Evolutionary conservation across 441 rosid genomes (phyloP).

Genomic region (Arabidopsis lyrata): DNA sequence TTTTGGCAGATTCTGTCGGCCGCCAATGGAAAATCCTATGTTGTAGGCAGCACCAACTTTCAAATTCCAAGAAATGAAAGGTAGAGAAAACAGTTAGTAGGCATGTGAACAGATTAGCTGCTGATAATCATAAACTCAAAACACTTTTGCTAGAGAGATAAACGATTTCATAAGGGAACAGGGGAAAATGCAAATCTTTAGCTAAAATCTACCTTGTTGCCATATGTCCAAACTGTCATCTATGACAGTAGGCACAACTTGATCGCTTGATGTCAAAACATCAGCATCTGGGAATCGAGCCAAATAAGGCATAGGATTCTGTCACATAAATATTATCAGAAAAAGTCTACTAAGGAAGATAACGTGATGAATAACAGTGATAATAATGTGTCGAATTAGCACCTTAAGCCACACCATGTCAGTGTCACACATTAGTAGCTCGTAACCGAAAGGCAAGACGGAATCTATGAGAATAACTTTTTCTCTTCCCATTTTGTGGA

Average conservation of each 20-base stretch:
- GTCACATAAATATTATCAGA: conserved; percentile 36
- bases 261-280: conserved; percentile 95
- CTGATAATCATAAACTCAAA: conserved; percentile 5
- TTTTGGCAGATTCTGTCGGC: conserved; percentile 84
- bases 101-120: conserved; percentile 13
- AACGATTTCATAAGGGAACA: neutral
- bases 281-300: conserved; percentile 98
- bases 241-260: conserved; percentile 90
- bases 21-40: conserved; percentile 99
- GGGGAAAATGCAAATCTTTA: neutral
- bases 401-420: conserved; percentile 99
- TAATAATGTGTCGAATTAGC: neutral
- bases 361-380: neutral
- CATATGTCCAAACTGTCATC: conserved; percentile 97
- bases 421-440: conserved; percentile 96
- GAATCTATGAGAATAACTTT: conserved; percentile 89
- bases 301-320: conserved; percentile 97
- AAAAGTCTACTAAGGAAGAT: neutral
- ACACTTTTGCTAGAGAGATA: neutral
- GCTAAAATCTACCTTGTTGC: conserved; percentile 82
- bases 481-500: conserved; percentile 99
- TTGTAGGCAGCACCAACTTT: conserved; percentile 94
- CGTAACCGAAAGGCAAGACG: conserved; percentile 85
- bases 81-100: conserved; percentile 16
- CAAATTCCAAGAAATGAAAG: conserved; percentile 34